Evolutionary conservation across 495 filamentous ascomycete species (phyloP).

Genomic region (Lepraria neglecta): DNA sequence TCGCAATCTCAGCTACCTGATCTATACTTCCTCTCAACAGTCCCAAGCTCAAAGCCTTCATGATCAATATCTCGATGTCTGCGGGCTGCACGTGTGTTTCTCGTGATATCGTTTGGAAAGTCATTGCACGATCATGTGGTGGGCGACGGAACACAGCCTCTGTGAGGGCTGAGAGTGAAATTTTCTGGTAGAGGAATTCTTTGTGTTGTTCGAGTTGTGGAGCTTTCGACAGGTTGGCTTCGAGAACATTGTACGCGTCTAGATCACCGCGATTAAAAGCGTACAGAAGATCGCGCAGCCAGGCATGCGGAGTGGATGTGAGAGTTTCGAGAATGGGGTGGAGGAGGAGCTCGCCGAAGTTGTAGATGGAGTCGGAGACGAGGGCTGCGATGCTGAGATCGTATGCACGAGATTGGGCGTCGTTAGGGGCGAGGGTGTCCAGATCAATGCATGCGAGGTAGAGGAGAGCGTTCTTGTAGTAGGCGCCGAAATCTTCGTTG

Average conservation of each 20-base stretch:
- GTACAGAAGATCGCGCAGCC: constrained; percentile 90
- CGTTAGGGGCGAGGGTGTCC: constrained; percentile 58
- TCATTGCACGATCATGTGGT: constrained; percentile 90
- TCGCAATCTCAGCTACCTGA: constrained; percentile 86
- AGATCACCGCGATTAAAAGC: constrained; percentile 97
- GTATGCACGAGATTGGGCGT: constrained; percentile 77
- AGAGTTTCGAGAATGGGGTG: constrained; percentile 92
- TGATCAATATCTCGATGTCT: constrained; percentile 95
- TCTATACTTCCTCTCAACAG: constrained; percentile 89
- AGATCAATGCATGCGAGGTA: constrained; percentile 96
- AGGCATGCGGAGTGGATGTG: constrained; percentile 56
- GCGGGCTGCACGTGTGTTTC: constrained; percentile 87
- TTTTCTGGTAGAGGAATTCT: constrained; percentile 89
- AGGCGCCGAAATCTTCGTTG: constrained; percentile 84
- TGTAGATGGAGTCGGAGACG: constrained; percentile 92
- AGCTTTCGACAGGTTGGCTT: constrained; percentile 68
- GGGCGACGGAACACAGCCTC: constrained; percentile 95
- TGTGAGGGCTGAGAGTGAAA: constrained; percentile 88
- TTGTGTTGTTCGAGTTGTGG: constrained; percentile 71
- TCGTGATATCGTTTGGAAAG: constrained; percentile 74
- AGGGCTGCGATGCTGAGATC: constrained; percentile 89
- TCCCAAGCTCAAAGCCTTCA: constrained; percentile 94
- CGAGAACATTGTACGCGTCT: constrained; percentile 72
- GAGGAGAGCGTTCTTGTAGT: constrained; percentile 95
- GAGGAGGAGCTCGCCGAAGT: constrained; percentile 96